Conservation (phyloP, 2,329 filamentous ascomycete species). For the Fusarium mundagurra region DNA sequence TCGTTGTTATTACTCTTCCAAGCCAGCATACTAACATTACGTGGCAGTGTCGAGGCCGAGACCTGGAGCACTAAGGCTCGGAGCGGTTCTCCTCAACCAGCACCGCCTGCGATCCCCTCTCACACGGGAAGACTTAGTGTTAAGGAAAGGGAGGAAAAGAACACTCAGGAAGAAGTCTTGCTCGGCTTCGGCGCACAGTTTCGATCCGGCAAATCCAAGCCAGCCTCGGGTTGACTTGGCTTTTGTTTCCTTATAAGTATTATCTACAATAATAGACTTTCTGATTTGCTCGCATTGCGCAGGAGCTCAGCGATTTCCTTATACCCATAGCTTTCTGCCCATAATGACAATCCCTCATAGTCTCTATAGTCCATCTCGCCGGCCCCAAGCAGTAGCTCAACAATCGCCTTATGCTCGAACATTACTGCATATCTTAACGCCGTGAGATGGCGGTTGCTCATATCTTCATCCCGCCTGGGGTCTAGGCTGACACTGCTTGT, state of each 20-base stretch:
- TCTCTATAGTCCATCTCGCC: no score
- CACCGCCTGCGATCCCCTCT: not conserved
- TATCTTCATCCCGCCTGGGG: rapidly evolving
- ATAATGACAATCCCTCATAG: no score
- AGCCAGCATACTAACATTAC: not conserved
- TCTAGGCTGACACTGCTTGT: not conserved
- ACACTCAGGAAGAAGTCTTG: not conserved
- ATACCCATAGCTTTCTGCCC: not conserved
- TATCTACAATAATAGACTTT: not conserved
- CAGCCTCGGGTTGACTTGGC: not conserved
- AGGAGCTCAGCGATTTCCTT: not conserved
- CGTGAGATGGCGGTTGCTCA: no score
- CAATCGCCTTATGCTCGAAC: no score
- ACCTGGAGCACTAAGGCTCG: not conserved
- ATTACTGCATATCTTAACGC: no score
- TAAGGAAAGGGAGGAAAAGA: not conserved
- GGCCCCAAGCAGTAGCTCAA: no score
- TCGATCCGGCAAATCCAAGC: not conserved
- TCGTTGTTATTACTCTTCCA: no score
- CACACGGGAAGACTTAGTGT: not conserved
- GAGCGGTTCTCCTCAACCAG: not conserved
- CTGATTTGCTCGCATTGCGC: no score
- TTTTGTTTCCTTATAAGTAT: not conserved
- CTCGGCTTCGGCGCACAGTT: not conserved
- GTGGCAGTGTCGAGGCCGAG: not conserved